Evolutionary conservation across 106 monocot genomes (phyloP).

Genomic region (Iris macrosiphon): DNA sequence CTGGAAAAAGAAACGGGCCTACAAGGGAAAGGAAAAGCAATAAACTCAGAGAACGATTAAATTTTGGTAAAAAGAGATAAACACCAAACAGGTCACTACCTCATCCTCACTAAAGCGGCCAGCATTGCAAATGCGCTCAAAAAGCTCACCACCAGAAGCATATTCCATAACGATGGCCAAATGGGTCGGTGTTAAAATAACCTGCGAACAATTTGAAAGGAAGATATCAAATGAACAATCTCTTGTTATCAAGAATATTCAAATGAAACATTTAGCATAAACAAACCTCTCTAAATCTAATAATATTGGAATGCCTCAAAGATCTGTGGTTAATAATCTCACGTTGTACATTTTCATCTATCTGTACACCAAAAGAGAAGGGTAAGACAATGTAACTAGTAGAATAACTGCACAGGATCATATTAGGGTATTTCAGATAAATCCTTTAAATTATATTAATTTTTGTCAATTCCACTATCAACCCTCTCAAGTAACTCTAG

Average conservation of each 20-base stretch:
- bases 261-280: neutral
- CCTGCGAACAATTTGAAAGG: slow-evolving; percentile 27
- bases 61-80: neutral
- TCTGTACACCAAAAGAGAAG: too few species aligned
- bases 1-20: slow-evolving; percentile 98
- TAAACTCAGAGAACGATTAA: neutral
- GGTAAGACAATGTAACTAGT: too few species aligned
- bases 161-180: slow-evolving; percentile 99
- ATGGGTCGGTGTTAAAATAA: slow-evolving; percentile 96
- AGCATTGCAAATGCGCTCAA: slow-evolving; percentile 89
- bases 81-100: slow-evolving; percentile 15
- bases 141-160: slow-evolving; percentile 96
- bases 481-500: too few species aligned
- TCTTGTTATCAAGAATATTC: neutral
- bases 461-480: too few species aligned
- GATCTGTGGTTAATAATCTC: slow-evolving; percentile 82
- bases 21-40: slow-evolving; percentile 5
- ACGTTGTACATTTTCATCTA: slow-evolving; percentile 71
- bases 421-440: too few species aligned
- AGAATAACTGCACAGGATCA: too few species aligned
- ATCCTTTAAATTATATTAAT: too few species aligned
- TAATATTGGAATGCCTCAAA: slow-evolving; percentile 67
- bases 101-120: slow-evolving; percentile 86
- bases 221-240: neutral
- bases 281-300: slow-evolving; percentile 66